Evolutionary conservation across 1,139 yeast species (phyloP).

Genomic region (Magnusiomyces starmeri): DNA sequence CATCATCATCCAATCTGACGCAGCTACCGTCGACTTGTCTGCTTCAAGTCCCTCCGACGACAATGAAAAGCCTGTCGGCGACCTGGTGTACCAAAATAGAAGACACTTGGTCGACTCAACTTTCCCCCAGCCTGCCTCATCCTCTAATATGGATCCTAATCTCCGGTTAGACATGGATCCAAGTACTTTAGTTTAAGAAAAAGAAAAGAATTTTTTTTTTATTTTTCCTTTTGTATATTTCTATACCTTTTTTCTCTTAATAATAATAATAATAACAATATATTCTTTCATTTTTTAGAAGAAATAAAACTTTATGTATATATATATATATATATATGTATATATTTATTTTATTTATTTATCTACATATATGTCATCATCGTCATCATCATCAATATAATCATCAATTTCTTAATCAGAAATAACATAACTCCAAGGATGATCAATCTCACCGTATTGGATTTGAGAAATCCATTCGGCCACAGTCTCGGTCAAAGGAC

Average conservation of each 20-base stretch:
- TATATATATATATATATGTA: neutral
- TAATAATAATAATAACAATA: too few species aligned
- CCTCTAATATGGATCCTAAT: neutral
- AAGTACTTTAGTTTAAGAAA: too few species aligned
- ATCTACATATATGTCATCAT: neutral
- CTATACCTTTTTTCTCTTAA: neutral
- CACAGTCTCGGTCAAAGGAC: conserved; percentile 67
- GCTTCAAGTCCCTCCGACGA: too few species aligned
- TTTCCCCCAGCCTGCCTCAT: too few species aligned
- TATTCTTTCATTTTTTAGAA: neutral
- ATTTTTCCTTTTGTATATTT: neutral
- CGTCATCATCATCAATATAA: neutral
- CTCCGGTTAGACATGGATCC: too few species aligned
- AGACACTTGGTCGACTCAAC: neutral
- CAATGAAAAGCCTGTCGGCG: too few species aligned
- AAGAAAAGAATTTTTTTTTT: neutral
- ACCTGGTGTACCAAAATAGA: conserved; percentile 4
- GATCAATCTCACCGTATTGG: conserved; percentile 78
- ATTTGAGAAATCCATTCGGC: conserved; percentile 80
- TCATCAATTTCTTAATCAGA: neutral
- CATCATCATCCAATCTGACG: too few species aligned
- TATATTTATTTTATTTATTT: neutral
- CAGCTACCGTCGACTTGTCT: too few species aligned
- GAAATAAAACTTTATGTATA: too few species aligned
- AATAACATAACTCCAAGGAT: conserved; percentile 35